These are phyloP conservation scores for Cladorrhinum samala DNA, from an alignment of 495 filamentous ascomycete genomes.

Conservation along the genomic window DNA sequence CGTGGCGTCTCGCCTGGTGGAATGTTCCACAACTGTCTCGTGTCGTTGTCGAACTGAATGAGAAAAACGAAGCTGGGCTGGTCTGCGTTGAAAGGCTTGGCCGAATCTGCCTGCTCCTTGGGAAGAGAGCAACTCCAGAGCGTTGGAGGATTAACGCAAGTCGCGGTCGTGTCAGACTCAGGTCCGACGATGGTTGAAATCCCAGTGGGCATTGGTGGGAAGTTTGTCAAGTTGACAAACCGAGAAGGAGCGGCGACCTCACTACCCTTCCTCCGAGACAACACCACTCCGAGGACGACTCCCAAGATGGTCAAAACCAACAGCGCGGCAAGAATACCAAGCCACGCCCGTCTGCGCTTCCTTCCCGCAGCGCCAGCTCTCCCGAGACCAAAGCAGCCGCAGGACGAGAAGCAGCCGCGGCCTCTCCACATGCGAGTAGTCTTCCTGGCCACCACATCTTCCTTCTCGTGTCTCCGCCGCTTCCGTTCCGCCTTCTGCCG, in stretches of 20 bases:
- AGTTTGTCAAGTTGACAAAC: slow-evolving; percentile 80
- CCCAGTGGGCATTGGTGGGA: slow-evolving; percentile 79
- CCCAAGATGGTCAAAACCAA: slow-evolving; percentile 54
- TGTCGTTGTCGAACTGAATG: slow-evolving; percentile 73
- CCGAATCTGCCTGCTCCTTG: slow-evolving; percentile 59
- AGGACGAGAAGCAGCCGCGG: slow-evolving; percentile 51
- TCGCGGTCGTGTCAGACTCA: slow-evolving; percentile 49
- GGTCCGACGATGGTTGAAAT: slow-evolving; percentile 68
- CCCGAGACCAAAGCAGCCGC: slow-evolving; percentile 59
- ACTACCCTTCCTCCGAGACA: slow-evolving; percentile 45
- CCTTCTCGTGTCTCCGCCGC: slow-evolving; percentile 53
- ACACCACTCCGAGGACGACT: slow-evolving; percentile 53
- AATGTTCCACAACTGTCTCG: slow-evolving; percentile 40
- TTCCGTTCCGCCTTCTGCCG: slow-evolving; percentile 42
- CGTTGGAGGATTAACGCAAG: slow-evolving; percentile 61
- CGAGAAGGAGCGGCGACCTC: slow-evolving; percentile 28
- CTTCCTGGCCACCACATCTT: slow-evolving; percentile 52
- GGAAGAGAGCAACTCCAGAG: slow-evolving; percentile 81
- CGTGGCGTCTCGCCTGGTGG: slow-evolving; percentile 26
- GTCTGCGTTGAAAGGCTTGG: slow-evolving; percentile 52
- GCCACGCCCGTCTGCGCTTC: slow-evolving; percentile 56
- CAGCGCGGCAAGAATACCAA: slow-evolving; percentile 47
- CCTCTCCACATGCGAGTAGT: slow-evolving; percentile 55
- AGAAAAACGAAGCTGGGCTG: slow-evolving; percentile 74
- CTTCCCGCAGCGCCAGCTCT: slow-evolving; percentile 56